Base-by-base conservation (phyloP, 306 rosid genomes). In the Castanea sativa region DNA sequence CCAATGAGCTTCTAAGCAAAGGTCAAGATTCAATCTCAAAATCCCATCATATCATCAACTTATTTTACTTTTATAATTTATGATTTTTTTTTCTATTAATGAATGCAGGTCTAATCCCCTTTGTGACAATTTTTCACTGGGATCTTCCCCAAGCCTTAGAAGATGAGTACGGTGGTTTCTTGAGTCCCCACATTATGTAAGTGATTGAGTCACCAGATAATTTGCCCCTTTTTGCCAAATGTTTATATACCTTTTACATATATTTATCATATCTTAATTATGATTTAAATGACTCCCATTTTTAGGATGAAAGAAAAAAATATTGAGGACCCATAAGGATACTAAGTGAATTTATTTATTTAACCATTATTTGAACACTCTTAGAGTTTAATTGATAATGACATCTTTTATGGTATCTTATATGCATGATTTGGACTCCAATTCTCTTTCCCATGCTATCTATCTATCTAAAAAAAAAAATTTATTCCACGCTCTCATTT, bases 161-260 rank as follows among this genome's bases (percentile, higher is more conserved):
- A 51, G 90, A 88, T 52, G 91, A 82, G 69, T 88, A 90, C 68
- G 86, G 87, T 1, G 87, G 93, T 18, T 86, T 90, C 67, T 74
- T 88, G 41, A 88, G 90, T 82, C 81, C 80, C 71, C 76, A 0
- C 9, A 83, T 90, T 84, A 80, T 84, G 93, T 90, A 72, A 82
- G 91, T 80, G 63, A 77, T 43, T 25, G 57, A 32, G 7, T 7
- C 52, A 55, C 43, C 33, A 73, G 52, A 32, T 79, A 56, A 78
- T 76, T 5, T 33, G 38, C 38, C 5, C 38, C 6, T 33, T 5
- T 33, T 5, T 1, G 1, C 6, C 38, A 33, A 5, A 1, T 33
- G 38, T 33, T 33, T 33, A 33, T 33, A 5, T 1, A 33, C 6
- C 0, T 33, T 33, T 33, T 33, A 33, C 38, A 33, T 33, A 33